Evolutionary conservation across 78 protist genomes (phyloP), one percentile per base, ranked within the genome.

Genomic region (Polysphondylium violaceum): DNA sequence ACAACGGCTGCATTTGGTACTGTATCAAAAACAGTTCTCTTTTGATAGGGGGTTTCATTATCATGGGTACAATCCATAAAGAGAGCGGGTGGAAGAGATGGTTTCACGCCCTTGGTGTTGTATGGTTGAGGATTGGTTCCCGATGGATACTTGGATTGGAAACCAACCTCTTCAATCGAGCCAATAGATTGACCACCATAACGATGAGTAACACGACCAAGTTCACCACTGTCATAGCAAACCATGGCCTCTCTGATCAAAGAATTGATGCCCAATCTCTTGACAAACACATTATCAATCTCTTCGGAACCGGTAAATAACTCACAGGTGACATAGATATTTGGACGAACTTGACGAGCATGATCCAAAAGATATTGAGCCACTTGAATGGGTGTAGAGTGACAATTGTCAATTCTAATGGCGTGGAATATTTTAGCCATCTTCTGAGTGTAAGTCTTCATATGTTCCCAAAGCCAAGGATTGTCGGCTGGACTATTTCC

Each of bases 341-440:
- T 65, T 0, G 98, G 96, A 5, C 87, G 41, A 36, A 93, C 41
- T n/a, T 55, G 38, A 11, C 99, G 43, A 4, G 98, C 98, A 0
- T 29, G 50, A 19, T 91, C 97, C 27, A 98, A 69, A 23, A 98
- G 33, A 27, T 78, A 76, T 90, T 95, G 93, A n/a, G 95, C 96
- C 5, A 95, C 96, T 29, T 88, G 96, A 23, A 89, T n/a, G 8
- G 99, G 98, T 1, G 98, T 96, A 19, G 87, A 40, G 50, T 98
- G 99, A 60, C 96, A 86, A 88, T 98, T 98, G 74, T 98, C 99
- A 33, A 98, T 93, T 64, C 99, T 81, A 33, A 98, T 41, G 11
- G 97, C 98, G 29, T 96, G 90, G 76, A 96, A 98, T 7, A 67
- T 11, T 25, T 11, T 17, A 6, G 96, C 96, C 75, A 74, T 73